Conservation (phyloP, 805 yeast genomes). For the Monosporozyma siamensis region DNA sequence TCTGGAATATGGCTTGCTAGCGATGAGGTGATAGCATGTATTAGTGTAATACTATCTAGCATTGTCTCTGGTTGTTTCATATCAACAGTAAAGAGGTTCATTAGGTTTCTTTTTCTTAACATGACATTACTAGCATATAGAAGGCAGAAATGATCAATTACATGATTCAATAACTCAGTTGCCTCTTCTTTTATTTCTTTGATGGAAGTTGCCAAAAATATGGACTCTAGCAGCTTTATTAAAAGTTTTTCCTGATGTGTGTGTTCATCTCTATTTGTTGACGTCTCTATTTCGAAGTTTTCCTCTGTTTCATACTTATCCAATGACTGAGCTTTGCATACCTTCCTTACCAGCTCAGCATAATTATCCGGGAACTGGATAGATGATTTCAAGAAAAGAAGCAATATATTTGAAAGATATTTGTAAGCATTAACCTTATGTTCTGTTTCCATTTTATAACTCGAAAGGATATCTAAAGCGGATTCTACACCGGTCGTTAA, state of each 20-base stretch:
- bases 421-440: slow-evolving; percentile 72
- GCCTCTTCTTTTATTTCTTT: slow-evolving; percentile 69
- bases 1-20: slow-evolving; percentile 64
- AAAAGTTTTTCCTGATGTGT: slow-evolving; percentile 58
- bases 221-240: slow-evolving; percentile 52
- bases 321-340: slow-evolving; percentile 35
- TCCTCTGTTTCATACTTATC: slow-evolving; percentile 25
- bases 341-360: slow-evolving; percentile 38
- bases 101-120: slow-evolving; percentile 55
- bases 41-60: slow-evolving; percentile 58
- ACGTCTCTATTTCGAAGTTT: slow-evolving; percentile 32
- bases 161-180: slow-evolving; percentile 44
- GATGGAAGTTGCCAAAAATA: slow-evolving; percentile 69
- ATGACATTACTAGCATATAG: slow-evolving; percentile 69
- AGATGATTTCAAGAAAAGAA: slow-evolving; percentile 48
- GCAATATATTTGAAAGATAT: slow-evolving; percentile 55
- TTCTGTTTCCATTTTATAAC: slow-evolving; percentile 45
- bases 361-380: slow-evolving; percentile 34
- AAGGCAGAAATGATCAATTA: slow-evolving; percentile 72
- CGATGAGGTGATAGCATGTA: slow-evolving; percentile 70
- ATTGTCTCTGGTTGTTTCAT: slow-evolving; percentile 71
- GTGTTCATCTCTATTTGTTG: slow-evolving; percentile 41
- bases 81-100: slow-evolving; percentile 61
- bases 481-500: slow-evolving; percentile 76
- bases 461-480: slow-evolving; percentile 68